Conservation (phyloP, 768 basidiomycete species). For the Cantharellus cinnabarinus region DNA sequence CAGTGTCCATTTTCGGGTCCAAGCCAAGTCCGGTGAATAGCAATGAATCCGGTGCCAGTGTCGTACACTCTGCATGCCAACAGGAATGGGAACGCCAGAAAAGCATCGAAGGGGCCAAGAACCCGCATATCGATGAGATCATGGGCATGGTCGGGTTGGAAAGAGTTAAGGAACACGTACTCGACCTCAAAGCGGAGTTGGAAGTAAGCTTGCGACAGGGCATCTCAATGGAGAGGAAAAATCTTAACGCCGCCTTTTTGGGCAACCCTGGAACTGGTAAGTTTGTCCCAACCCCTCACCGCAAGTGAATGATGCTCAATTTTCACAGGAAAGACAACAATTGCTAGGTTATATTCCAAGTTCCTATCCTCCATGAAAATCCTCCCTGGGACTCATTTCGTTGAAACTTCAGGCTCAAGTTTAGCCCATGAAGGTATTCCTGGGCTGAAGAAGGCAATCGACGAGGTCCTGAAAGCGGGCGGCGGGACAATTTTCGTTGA, state of each 20-base stretch:
- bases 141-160: conserved; percentile 57
- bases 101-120: conserved; percentile 28
- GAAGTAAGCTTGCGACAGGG: conserved; percentile 27
- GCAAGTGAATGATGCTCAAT: not conserved
- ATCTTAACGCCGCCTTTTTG: conserved; percentile 40
- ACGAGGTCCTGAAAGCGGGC: conserved; percentile 27
- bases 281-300: conserved; percentile 4
- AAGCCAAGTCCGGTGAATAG: not conserved
- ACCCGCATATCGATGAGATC: conserved; percentile 36
- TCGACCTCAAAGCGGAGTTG: conserved; percentile 39
- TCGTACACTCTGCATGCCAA: conserved; percentile 8
- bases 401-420: conserved; percentile 43
- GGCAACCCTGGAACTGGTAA: conserved; percentile 61
- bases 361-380: conserved; percentile 36
- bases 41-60: not conserved
- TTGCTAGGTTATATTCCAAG: conserved; percentile 42
- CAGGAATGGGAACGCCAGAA: conserved; percentile 41
- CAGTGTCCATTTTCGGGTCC: no score
- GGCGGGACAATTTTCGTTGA: conserved; percentile 52
- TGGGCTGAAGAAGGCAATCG: conserved; percentile 30
- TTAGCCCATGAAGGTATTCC: conserved; percentile 36
- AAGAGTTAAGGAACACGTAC: conserved; percentile 36
- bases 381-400: conserved; percentile 31
- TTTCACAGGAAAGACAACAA: conserved; percentile 41
- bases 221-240: conserved; percentile 29